Conservation (phyloP, 2,329 filamentous ascomycete species). For the Microdochium trichocladiopsis region DNA sequence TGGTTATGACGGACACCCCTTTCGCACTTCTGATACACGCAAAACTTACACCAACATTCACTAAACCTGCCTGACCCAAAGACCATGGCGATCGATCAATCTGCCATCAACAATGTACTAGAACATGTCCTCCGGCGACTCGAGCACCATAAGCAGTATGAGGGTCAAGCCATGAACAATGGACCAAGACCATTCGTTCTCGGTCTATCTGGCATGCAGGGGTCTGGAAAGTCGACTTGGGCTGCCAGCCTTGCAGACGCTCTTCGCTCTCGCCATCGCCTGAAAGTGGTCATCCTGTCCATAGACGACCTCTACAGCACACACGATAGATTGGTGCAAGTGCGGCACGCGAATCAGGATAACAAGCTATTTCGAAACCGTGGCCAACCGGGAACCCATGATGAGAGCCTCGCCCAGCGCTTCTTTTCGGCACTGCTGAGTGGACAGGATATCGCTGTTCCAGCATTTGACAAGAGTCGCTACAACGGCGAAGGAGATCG, state of each 20-base stretch:
- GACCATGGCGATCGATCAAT: not conserved
- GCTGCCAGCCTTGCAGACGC: not conserved
- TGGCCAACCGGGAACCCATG: not conserved
- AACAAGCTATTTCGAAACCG: not conserved
- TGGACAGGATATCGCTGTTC: not conserved
- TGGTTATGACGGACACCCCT: not conserved
- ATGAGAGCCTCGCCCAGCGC: not conserved
- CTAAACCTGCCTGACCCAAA: not conserved
- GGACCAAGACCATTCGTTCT: not conserved
- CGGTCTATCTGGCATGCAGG: not conserved
- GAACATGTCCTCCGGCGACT: not conserved
- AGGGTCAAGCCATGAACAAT: not conserved
- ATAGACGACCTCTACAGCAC: slow-evolving; percentile 1
- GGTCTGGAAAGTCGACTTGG: slow-evolving; percentile 1
- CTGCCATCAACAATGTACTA: not conserved
- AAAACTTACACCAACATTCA: not conserved
- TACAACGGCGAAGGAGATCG: not conserved
- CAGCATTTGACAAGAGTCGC: not conserved
- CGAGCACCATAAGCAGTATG: not conserved
- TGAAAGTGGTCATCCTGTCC: not conserved
- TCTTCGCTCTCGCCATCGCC: not conserved
- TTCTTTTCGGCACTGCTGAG: not conserved
- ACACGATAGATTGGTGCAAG: not conserved
- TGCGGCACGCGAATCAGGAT: not conserved
- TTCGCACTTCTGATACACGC: not conserved